These are phyloP conservation scores for Capsella rubella DNA, from an alignment of 441 rosid species.

Conservation along the genomic window DNA sequence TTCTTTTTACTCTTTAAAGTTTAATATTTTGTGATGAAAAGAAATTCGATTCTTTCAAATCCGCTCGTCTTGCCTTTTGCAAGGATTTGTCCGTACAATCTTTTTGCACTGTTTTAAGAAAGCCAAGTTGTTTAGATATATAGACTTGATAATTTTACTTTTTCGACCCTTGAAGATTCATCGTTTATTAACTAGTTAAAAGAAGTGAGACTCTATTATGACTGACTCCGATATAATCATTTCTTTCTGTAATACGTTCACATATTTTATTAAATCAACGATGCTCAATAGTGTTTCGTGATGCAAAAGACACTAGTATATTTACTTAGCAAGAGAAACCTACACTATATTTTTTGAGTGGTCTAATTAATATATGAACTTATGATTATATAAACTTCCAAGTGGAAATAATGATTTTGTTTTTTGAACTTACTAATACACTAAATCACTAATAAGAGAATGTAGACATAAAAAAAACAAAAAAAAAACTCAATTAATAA, in stretches of 20 bases:
- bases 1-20: conserved; percentile 10
- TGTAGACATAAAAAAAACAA: too few relatives aligned
- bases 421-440: too few relatives aligned
- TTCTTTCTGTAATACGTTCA: background rate
- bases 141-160: too few relatives aligned
- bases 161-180: background rate
- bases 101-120: background rate
- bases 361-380: too few relatives aligned
- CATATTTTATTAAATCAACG: background rate
- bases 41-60: conserved; percentile 37
- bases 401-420: too few relatives aligned
- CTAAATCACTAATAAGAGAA: too few relatives aligned
- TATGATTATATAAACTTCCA: too few relatives aligned
- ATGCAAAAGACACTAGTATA: conserved; percentile 19
- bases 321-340: background rate
- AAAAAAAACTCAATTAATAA: background rate
- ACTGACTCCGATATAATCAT: background rate
- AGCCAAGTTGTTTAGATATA: background rate
- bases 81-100: conserved; percentile 37
- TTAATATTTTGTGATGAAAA: conserved; percentile 2
- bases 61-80: conserved; percentile 20
- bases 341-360: background rate
- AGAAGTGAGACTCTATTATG: background rate
- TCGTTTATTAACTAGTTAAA: conserved; percentile 9
- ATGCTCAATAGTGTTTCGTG: conserved; percentile 14